A percentile compares a stretch with the other conserved stretches of the same genome.
phyloP scores from a whole-genome alignment of 2,329 filamentous ascomycete species.

The Diaporthe sp. region DNA sequence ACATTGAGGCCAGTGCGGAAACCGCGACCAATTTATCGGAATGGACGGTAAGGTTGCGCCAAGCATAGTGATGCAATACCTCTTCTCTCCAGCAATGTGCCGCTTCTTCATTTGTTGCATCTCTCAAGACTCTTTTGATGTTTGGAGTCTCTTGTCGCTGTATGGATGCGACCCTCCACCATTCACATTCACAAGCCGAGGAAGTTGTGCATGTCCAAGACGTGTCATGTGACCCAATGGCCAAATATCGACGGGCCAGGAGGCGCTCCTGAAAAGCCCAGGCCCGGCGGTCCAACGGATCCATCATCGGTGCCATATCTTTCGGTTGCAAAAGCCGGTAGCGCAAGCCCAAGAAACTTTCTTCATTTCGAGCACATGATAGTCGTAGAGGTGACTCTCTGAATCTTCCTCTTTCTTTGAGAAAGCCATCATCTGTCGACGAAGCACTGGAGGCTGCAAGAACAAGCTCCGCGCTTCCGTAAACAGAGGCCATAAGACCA shows the following conservation, averaged over 20 bases:
- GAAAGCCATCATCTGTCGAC: neutral
- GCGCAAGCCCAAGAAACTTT: neutral
- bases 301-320: neutral
- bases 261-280: neutral
- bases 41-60: neutral
- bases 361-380: neutral
- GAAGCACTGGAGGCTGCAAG: neutral
- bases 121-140: neutral
- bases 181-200: neutral
- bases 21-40: neutral
- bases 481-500: neutral
- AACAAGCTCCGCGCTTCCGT: neutral
- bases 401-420: neutral
- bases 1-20: neutral
- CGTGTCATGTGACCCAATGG: neutral
- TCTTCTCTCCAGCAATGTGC: neutral
- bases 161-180: neutral
- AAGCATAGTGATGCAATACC: fast-evolving
- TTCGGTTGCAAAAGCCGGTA: neutral
- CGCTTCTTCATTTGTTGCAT: fast-evolving
- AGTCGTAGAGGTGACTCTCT: neutral
- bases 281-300: neutral
- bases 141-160: fast-evolving
- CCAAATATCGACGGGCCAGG: neutral
- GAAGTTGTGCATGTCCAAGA: neutral